Percentiles rank a stretch among this genome's conserved stretches.
Conservation (phyloP, 768 basidiomycete genomes). For the Tricholoma furcatifolium region DNA sequence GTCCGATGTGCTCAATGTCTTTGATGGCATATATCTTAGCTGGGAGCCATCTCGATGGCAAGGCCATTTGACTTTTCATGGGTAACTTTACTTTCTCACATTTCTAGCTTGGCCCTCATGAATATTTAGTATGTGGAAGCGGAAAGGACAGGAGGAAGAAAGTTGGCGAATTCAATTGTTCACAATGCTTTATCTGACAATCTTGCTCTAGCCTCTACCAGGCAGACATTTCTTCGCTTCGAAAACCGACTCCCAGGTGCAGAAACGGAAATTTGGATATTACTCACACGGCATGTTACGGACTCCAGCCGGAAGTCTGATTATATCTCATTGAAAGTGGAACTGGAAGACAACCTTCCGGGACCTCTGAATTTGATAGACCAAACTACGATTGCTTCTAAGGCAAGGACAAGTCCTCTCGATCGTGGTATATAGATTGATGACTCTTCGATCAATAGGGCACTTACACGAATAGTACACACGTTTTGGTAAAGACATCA, state of each 20-base stretch:
- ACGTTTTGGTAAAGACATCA: constrained; percentile 36
- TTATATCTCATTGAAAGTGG: constrained; percentile 63
- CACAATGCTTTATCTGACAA: not conserved
- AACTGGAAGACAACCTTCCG: constrained; percentile 42
- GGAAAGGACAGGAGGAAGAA: constrained; percentile 28
- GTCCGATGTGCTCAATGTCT: constrained; percentile 70
- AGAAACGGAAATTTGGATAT: constrained; percentile 69
- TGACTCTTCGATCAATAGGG: constrained; percentile 29
- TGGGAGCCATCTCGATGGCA: constrained; percentile 77
- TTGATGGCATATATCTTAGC: constrained; percentile 81
- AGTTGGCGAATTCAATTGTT: not conserved
- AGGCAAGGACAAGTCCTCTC: constrained; percentile 27
- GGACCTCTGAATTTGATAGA: constrained; percentile 24
- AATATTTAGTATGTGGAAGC: constrained; percentile 46
- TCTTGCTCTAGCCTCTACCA: constrained; percentile 31
- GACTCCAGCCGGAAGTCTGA: constrained; percentile 60
- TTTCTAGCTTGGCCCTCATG: not conserved
- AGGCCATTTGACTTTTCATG: constrained; percentile 55
- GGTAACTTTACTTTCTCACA: constrained; percentile 41
- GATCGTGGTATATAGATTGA: not conserved
- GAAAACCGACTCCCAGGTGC: constrained; percentile 17
- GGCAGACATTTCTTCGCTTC: constrained; percentile 35
- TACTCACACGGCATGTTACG: constrained; percentile 74
- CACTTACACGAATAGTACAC: constrained; percentile 52
- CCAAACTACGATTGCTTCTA: constrained; percentile 34